Conservation (phyloP, 768 basidiomycete genomes). For the Epithele typhae region DNA sequence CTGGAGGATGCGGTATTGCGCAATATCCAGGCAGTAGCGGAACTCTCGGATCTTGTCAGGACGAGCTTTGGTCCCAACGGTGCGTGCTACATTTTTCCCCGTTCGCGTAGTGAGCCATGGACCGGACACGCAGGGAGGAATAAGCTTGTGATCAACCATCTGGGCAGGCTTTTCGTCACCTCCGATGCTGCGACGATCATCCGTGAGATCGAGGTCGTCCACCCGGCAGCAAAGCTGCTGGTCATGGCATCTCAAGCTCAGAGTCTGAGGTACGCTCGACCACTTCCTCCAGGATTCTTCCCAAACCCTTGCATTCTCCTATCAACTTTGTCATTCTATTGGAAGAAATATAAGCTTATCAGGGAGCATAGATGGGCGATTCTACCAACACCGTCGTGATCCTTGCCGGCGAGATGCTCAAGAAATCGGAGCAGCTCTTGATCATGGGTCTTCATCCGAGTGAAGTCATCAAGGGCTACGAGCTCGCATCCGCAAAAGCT, state of each 20-base stretch:
- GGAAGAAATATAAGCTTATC: too few species aligned
- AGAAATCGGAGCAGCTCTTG: slow-evolving; percentile 87
- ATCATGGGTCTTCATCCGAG: slow-evolving; percentile 97
- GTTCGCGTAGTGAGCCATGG: background rate
- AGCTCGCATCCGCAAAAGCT: slow-evolving; percentile 81
- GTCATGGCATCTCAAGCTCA: slow-evolving; percentile 98
- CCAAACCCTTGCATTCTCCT: too few species aligned
- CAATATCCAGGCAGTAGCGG: slow-evolving; percentile 94
- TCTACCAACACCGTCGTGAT: slow-evolving; percentile 95
- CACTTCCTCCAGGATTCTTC: too few species aligned
- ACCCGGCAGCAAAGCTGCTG: slow-evolving; percentile 98
- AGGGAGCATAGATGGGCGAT: slow-evolving; percentile 97
- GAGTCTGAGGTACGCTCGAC: slow-evolving; percentile 69
- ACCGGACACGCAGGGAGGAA: slow-evolving; percentile 65
- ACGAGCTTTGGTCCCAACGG: slow-evolving; percentile 97
- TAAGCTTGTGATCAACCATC: slow-evolving; percentile 96
- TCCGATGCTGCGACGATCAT: slow-evolving; percentile 99
- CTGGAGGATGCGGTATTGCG: slow-evolving; percentile 96
- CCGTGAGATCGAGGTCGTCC: slow-evolving; percentile 95
- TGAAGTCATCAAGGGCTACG: slow-evolving; percentile 93
- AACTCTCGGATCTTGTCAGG: slow-evolving; percentile 90
- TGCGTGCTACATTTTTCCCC: too few species aligned
- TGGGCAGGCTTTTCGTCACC: slow-evolving; percentile 93
- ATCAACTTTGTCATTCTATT: too few species aligned
- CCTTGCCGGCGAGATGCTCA: slow-evolving; percentile 90